These are phyloP conservation scores for Hordeum marinum DNA, from an alignment of 176 grass and related monocot genomes.

Conservation along the genomic window DNA sequence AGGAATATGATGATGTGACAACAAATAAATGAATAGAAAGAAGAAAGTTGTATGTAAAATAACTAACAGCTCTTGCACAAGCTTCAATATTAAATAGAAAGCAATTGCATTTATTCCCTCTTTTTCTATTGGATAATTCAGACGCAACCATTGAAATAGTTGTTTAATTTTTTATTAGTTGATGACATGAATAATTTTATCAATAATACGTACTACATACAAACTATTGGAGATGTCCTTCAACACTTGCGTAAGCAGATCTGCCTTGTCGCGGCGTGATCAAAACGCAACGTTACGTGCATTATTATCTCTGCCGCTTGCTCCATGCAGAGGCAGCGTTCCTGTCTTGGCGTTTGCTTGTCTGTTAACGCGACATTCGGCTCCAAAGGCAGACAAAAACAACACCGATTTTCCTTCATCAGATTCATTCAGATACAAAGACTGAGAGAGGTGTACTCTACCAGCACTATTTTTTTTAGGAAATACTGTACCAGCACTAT, in stretches of 20 bases:
- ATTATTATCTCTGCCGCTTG: not conserved
- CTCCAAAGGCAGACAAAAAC: not conserved
- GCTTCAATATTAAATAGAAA: too few species aligned
- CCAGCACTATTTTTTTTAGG: not conserved
- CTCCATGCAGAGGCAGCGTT: not conserved
- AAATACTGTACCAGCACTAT: not conserved
- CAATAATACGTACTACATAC: too few species aligned
- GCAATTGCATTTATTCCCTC: too few species aligned
- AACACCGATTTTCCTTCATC: not conserved
- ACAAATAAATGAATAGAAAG: too few species aligned
- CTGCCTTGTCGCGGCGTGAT: constrained; percentile 24
- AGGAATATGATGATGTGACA: too few species aligned
- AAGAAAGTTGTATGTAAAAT: too few species aligned
- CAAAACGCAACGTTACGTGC: not conserved
- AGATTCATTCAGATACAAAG: not conserved
- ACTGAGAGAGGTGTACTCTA: not conserved
- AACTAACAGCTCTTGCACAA: too few species aligned
- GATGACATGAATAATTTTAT: too few species aligned
- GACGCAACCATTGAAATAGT: too few species aligned
- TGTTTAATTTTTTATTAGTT: too few species aligned
- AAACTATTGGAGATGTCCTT: too few species aligned
- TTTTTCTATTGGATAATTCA: too few species aligned
- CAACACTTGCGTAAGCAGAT: not conserved
- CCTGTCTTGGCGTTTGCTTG: not conserved
- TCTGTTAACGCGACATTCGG: constrained; percentile 10